A percentile compares a stretch with the other conserved stretches of the same genome.
These are phyloP conservation scores for Populus pruinosa DNA, from an alignment of 345 rosid species.

Conservation along the genomic window DNA sequence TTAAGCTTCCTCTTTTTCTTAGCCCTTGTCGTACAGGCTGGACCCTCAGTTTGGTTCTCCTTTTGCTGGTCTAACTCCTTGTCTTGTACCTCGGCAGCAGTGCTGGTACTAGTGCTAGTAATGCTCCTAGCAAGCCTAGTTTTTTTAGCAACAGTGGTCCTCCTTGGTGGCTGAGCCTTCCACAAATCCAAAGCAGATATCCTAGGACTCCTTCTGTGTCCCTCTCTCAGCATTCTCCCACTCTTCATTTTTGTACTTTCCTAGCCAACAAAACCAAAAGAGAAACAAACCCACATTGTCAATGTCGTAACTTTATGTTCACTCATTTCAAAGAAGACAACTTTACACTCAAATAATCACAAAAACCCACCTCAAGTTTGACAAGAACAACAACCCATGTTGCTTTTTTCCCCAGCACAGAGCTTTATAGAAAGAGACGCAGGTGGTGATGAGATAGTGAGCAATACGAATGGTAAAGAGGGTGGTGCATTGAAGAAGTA, in stretches of 20 bases:
- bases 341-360: not conserved
- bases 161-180: slow-evolving; percentile 30
- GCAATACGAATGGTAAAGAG: not conserved
- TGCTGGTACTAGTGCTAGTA: not conserved
- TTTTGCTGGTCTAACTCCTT: slow-evolving; percentile 3
- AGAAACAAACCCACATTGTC: slow-evolving; percentile 16
- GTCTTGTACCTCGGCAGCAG: not conserved
- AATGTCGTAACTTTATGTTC: not conserved
- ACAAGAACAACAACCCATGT: slow-evolving; percentile 9
- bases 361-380: slow-evolving; percentile 12
- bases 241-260: slow-evolving; percentile 29
- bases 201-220: slow-evolving; percentile 46
- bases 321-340: not conserved
- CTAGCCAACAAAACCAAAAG: slow-evolving; percentile 14
- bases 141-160: slow-evolving; percentile 2
- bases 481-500: not conserved
- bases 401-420: not conserved
- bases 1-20: slow-evolving; percentile 42
- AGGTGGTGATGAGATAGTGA: not conserved
- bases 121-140: not conserved
- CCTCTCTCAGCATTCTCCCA: slow-evolving; percentile 40
- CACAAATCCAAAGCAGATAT: slow-evolving; percentile 39
- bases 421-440: not conserved
- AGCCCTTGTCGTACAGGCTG: slow-evolving; percentile 28
- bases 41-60: slow-evolving; percentile 17